phyloP scores from a whole-genome alignment of 148 eudicot species.

The Vaccinium darrowii region DNA sequence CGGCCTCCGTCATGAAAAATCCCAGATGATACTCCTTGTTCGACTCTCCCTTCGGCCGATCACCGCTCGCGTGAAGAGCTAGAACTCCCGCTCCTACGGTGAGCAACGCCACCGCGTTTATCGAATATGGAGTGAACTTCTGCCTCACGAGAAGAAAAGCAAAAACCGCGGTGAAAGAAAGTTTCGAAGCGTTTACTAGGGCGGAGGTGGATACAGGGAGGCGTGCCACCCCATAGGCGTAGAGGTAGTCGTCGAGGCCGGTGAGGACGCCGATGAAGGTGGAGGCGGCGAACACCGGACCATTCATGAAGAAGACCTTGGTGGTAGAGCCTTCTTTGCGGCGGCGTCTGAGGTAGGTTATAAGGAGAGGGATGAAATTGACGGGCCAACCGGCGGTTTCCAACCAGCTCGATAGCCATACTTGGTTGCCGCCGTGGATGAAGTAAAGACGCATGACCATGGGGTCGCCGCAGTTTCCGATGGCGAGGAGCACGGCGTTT shows the following conservation, averaged over 20 bases:
- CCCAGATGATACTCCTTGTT: constrained; percentile 35
- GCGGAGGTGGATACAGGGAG: constrained; percentile 67
- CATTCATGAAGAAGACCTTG: constrained; percentile 32
- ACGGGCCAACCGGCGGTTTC: constrained; percentile 67
- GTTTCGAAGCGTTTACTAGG: constrained; percentile 36
- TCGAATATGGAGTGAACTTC: neutral
- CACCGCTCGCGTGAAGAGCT: constrained; percentile 23
- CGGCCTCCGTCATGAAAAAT: constrained; percentile 42
- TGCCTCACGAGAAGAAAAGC: neutral
- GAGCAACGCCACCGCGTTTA: neutral
- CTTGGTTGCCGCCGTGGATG: constrained; percentile 60
- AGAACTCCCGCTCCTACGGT: neutral
- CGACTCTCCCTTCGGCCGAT: constrained; percentile 41
- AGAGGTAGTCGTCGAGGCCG: constrained; percentile 53
- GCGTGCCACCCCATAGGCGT: constrained; percentile 54
- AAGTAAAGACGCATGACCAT: constrained; percentile 31
- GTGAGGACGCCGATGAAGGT: constrained; percentile 39
- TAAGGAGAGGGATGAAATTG: constrained; percentile 38
- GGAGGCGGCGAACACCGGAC: constrained; percentile 21
- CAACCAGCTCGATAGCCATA: constrained; percentile 55
- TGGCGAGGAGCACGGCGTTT: constrained; percentile 40
- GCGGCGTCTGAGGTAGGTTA: constrained; percentile 39
- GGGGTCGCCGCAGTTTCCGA: constrained; percentile 60
- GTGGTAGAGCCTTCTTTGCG: constrained; percentile 18
- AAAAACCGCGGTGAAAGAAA: neutral